Evolutionary conservation across 441 rosid genomes (phyloP).

Genomic region (Manihot esculenta): DNA sequence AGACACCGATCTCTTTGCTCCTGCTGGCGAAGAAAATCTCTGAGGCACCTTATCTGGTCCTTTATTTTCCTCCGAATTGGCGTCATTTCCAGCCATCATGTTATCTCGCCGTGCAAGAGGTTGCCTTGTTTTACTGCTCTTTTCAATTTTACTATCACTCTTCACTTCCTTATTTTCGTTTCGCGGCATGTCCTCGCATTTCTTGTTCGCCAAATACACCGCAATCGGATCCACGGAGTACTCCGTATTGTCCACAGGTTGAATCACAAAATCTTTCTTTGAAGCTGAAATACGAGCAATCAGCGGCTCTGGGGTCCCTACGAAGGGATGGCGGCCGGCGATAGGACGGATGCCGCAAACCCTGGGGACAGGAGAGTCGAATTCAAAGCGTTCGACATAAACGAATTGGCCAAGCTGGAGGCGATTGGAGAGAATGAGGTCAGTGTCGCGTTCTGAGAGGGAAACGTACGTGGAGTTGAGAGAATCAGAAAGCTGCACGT

Average conservation of each 20-base stretch:
- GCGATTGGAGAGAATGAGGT: constrained; percentile 83
- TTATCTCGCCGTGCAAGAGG: constrained; percentile 65
- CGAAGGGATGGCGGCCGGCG: constrained; percentile 78
- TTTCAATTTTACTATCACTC: constrained; percentile 29
- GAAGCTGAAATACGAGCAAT: constrained; percentile 70
- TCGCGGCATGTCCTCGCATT: constrained; percentile 21
- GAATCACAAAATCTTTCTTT: constrained; percentile 73
- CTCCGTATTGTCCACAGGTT: constrained; percentile 68
- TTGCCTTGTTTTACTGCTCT: constrained; percentile 35
- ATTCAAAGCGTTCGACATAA: constrained; percentile 72
- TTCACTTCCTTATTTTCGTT: constrained; percentile 18
- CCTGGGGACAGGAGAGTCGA: constrained; percentile 76
- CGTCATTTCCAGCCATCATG: constrained; percentile 10
- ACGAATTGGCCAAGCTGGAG: constrained; percentile 96
- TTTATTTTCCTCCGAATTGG: constrained; percentile 31
- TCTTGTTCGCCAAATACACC: constrained; percentile 59
- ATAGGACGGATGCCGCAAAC: constrained; percentile 77
- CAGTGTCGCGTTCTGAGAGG: constrained; percentile 80
- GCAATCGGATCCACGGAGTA: constrained; percentile 76
- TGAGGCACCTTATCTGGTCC: constrained; percentile 39
- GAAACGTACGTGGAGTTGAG: constrained; percentile 93
- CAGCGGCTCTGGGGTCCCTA: constrained; percentile 73
- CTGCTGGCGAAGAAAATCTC: constrained; percentile 81
- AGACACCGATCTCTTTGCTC: constrained; percentile 56
- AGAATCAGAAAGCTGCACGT: constrained; percentile 89